Evolutionary conservation across 225 moss, liverwort and hornwort genomes (phyloP).

Genomic region (Marchantia polymorpha): DNA sequence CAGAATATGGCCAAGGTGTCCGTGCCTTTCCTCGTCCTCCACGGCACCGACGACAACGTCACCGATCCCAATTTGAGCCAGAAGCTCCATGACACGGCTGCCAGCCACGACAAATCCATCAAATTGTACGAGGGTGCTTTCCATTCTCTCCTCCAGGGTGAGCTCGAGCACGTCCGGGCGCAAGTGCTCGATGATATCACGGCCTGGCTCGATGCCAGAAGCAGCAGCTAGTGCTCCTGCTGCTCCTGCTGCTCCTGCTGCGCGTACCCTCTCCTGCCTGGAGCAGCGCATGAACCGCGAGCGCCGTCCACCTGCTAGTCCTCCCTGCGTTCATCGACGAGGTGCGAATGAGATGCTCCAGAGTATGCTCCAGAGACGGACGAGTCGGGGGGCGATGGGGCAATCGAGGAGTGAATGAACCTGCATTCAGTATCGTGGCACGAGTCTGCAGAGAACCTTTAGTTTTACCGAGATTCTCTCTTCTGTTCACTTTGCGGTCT

Average conservation of each 20-base stretch:
- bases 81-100: conserved; percentile 45
- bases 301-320: not conserved
- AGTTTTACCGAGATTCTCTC: too few relatives aligned
- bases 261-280: not conserved
- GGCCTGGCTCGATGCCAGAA: conserved; percentile 59
- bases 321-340: too few relatives aligned
- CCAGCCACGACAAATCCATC: conserved; percentile 45
- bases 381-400: too few relatives aligned
- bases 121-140: conserved; percentile 57
- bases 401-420: too few relatives aligned
- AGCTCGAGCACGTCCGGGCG: conserved; percentile 41
- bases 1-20: conserved; percentile 45
- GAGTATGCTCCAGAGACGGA: too few relatives aligned
- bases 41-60: conserved; percentile 56
- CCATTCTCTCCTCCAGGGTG: conserved; percentile 67
- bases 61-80: conserved; percentile 47
- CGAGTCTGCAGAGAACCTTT: too few relatives aligned
- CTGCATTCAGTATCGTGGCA: too few relatives aligned
- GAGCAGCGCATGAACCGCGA: not conserved
- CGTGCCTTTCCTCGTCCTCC: conserved; percentile 52
- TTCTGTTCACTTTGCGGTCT: too few relatives aligned
- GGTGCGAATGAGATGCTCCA: too few relatives aligned
- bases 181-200: conserved; percentile 52
- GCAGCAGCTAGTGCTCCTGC: conserved; percentile 1
- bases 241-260: not conserved